Percentiles rank a stretch among this genome's conserved stretches.
These are phyloP conservation scores for Boletellus emodensis DNA, from an alignment of 768 basidiomycete species.

Conservation along the genomic window DNA sequence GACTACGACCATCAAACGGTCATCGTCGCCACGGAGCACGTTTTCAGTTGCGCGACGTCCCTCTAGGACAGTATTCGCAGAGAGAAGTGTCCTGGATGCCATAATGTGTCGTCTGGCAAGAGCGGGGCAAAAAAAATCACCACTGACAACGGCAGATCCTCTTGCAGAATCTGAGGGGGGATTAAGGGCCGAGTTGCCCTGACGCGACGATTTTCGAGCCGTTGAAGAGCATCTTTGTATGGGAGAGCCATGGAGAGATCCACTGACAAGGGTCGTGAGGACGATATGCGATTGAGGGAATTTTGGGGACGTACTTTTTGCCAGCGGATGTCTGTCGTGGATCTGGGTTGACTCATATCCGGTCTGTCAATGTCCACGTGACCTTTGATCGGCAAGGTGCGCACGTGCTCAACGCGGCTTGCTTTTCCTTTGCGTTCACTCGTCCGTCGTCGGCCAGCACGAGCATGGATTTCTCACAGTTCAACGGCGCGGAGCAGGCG, in stretches of 20 bases:
- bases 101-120: background rate
- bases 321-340: too few relatives aligned
- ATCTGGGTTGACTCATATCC: too few relatives aligned
- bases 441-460: constrained; percentile 37
- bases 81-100: constrained; percentile 57
- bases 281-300: constrained; percentile 1
- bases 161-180: constrained; percentile 90
- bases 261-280: constrained; percentile 19
- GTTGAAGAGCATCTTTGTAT: constrained; percentile 73
- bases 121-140: constrained; percentile 14
- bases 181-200: constrained; percentile 85
- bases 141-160: constrained; percentile 82
- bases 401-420: constrained; percentile 9
- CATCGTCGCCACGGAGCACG: constrained; percentile 82
- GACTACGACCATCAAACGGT: constrained; percentile 88
- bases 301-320: constrained; percentile 18
- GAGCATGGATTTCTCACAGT: constrained; percentile 89
- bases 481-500: constrained; percentile 91
- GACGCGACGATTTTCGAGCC: constrained; percentile 85
- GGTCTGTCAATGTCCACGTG: background rate
- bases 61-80: constrained; percentile 86
- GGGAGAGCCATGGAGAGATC: constrained; percentile 64
- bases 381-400: constrained; percentile 3
- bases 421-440: background rate
- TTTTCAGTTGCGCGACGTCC: constrained; percentile 77